These are phyloP conservation scores for Nannochloropsis gaditana DNA, from an alignment of 108 stramenopile genomes.

Conservation along the genomic window DNA sequence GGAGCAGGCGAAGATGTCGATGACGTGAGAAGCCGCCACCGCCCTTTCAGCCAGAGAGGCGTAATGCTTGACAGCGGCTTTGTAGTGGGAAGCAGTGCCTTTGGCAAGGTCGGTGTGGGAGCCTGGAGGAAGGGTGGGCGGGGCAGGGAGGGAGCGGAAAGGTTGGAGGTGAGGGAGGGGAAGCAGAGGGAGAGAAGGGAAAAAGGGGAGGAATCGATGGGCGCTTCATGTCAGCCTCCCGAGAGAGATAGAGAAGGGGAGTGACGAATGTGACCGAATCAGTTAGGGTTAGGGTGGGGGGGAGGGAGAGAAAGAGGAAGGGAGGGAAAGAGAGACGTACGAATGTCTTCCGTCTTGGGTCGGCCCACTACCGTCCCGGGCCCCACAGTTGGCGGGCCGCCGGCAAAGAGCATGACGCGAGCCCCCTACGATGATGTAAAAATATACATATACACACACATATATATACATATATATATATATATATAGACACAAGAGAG, in stretches of 20 bases:
- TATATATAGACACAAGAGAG: neutral
- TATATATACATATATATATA: too few species aligned
- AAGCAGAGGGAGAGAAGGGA: neutral
- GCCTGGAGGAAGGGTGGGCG: neutral
- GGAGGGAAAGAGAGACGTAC: neutral
- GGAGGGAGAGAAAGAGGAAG: neutral
- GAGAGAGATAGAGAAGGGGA: too few species aligned
- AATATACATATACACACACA: too few species aligned
- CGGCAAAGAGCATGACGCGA: conserved; percentile 89
- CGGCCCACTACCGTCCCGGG: conserved; percentile 83
- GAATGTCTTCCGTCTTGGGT: conserved; percentile 57
- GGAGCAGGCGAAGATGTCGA: conserved; percentile 97
- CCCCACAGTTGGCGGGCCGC: conserved; percentile 93
- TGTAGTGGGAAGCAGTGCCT: conserved; percentile 74
- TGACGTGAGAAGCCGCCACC: conserved; percentile 67
- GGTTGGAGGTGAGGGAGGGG: neutral
- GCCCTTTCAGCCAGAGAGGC: conserved; percentile 64
- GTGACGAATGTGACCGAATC: too few species aligned
- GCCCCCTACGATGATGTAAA: conserved; percentile 57
- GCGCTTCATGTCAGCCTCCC: neutral
- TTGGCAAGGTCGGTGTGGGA: conserved; percentile 72
- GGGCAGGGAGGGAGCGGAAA: neutral
- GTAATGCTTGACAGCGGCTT: conserved; percentile 90
- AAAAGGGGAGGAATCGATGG: neutral
- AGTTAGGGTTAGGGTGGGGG: neutral